These are phyloP conservation scores for Gossypium trilobum DNA, from an alignment of 441 rosid species.

Conservation along the genomic window DNA sequence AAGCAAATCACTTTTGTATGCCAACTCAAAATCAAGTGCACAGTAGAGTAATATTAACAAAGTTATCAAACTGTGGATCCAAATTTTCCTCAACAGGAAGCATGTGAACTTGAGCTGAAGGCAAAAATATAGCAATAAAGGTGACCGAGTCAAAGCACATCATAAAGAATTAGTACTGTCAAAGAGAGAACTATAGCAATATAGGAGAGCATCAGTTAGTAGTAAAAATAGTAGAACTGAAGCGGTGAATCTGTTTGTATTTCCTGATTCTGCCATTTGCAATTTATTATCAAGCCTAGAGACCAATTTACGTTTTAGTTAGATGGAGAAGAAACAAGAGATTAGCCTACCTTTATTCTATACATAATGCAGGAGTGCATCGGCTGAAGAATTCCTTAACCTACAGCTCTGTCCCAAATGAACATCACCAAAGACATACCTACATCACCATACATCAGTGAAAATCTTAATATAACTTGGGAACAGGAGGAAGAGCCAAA, in stretches of 20 bases:
- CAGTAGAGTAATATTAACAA: background rate
- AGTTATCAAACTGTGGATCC: background rate
- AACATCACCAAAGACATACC: slow-evolving; percentile 86
- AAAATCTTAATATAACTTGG: background rate
- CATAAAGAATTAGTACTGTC: background rate
- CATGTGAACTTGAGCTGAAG: background rate
- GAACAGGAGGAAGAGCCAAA: background rate
- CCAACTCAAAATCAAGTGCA: background rate
- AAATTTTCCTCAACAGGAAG: background rate
- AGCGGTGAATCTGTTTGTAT: background rate
- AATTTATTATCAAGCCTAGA: background rate
- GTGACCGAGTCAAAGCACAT: background rate
- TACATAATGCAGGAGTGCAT: slow-evolving; percentile 55
- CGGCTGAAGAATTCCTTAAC: slow-evolving; percentile 62
- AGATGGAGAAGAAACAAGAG: slow-evolving; percentile 13
- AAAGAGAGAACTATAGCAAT: background rate
- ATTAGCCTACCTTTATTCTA: slow-evolving; percentile 36
- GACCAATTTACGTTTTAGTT: background rate
- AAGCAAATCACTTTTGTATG: background rate
- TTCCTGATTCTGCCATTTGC: background rate
- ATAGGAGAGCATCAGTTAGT: background rate
- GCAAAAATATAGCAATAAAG: background rate
- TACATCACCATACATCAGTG: slow-evolving; percentile 24
- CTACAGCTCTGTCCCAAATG: slow-evolving; percentile 98
- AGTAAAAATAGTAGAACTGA: background rate